Evolutionary conservation across 306 rosid genomes (phyloP), one percentile per base, ranked within the genome.

Genomic region (Acacia melanoxylon): DNA sequence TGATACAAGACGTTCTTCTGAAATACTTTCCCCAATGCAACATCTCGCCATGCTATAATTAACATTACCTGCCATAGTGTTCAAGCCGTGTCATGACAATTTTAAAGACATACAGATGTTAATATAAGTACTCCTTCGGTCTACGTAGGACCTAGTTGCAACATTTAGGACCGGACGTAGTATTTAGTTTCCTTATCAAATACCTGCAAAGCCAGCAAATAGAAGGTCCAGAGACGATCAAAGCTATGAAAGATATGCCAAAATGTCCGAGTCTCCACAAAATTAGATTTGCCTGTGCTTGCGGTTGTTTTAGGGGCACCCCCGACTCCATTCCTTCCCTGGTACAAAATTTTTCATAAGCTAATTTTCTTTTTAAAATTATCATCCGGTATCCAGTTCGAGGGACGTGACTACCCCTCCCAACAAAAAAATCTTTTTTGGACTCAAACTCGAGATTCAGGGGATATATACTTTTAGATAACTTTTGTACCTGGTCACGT

Each of bases 141-240:
- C 37, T 33, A 33, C 37, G 37, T 6, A 37, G 41, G 41, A 37
- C 1, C 8, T 37, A 37, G 41, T 37, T 37, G 8, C 8, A 37
- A 37, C 41, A 6, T 37, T 37, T 37, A 37, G 8, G 8, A 37
- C 41, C 1, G 41, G 8, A 37, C 1, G 41, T 37, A 1, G 8
- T 37, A 37, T 6, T 37, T 37, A 37, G 41, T 37, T 37, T 37
- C 41, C 41, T 37, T 67, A 70, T 67, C 59, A 76, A 81, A 29
- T 92, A 95, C 99, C 99, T 95, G 99, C 82, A 92, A 86, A 80
- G 89, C 92, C 83, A 95, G 93, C 27, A 92, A 19, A 81, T 92
- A 93, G 83, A 95, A 95, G 79, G 98, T 95, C 99, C 99, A 95
- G 44, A 95, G 68, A 76, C 99, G 91, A 89, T 95, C 99, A 85